phyloP scores from a whole-genome alignment of 352 stramenopile species.

The Phytophthora meadii region DNA sequence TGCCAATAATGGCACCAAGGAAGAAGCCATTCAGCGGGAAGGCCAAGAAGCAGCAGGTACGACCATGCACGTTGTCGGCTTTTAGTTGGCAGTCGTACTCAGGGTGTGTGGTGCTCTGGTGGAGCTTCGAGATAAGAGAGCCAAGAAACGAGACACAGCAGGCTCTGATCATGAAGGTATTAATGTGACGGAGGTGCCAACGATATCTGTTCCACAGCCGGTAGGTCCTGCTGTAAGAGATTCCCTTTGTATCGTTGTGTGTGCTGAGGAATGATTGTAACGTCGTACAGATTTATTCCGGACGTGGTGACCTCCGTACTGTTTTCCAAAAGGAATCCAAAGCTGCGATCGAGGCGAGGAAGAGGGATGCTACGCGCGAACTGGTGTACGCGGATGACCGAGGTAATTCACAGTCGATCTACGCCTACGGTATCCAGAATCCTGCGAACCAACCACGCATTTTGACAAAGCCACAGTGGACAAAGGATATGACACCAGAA shows the following conservation, averaged over 20 bases:
- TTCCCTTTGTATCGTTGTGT: neutral
- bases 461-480: constrained; percentile 70
- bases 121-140: constrained; percentile 75
- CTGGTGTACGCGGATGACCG: constrained; percentile 67
- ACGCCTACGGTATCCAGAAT: constrained; percentile 66
- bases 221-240: constrained; percentile 11
- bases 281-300: constrained; percentile 23
- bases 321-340: constrained; percentile 75
- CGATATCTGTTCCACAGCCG: constrained; percentile 13
- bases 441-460: constrained; percentile 69
- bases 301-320: constrained; percentile 67
- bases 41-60: constrained; percentile 88
- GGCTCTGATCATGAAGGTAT: constrained; percentile 30
- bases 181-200: neutral
- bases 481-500: constrained; percentile 67
- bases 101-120: constrained; percentile 1
- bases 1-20: constrained; percentile 39
- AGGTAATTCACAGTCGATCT: constrained; percentile 78
- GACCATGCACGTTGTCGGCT: neutral
- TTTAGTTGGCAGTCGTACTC: neutral
- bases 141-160: constrained; percentile 54
- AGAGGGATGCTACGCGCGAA: constrained; percentile 70
- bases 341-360: constrained; percentile 61
- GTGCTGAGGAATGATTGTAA: neutral
- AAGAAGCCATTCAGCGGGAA: constrained; percentile 90